phyloP scores from a whole-genome alignment of 2,329 filamentous ascomycete genomes.

The Epichloe scottii region DNA sequence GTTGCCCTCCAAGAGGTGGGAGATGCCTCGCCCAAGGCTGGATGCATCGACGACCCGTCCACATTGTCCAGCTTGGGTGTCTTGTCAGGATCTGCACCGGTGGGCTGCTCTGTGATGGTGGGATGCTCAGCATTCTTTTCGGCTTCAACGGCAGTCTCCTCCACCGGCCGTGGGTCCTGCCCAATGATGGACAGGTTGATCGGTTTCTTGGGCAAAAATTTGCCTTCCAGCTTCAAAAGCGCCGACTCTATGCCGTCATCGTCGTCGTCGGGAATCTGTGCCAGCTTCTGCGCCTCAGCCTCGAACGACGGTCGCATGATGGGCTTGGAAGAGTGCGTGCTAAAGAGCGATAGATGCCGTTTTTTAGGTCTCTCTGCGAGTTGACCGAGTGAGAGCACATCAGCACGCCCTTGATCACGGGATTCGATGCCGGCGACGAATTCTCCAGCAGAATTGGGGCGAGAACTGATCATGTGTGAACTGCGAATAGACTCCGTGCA shows the following conservation, averaged over 20 bases:
- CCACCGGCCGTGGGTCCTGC: conserved; percentile 10
- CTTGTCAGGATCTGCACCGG: not conserved
- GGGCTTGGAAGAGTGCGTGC: conserved; percentile 49
- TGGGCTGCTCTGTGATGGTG: no score
- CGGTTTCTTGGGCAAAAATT: conserved; percentile 45
- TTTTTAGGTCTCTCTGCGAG: conserved; percentile 39
- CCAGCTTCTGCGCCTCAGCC: conserved; percentile 73
- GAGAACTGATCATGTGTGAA: conserved; percentile 38
- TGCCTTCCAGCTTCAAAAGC: conserved; percentile 82
- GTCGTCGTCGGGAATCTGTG: conserved; percentile 71
- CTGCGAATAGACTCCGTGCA: conserved; percentile 49
- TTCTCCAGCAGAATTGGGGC: conserved; percentile 15
- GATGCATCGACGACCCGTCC: conserved; percentile 1
- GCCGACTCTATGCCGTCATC: conserved; percentile 86
- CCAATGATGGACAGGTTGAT: conserved; percentile 21
- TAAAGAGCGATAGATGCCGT: conserved; percentile 41
- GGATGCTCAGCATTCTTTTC: not conserved
- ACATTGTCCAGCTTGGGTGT: not conserved
- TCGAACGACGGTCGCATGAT: conserved; percentile 69
- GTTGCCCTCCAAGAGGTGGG: conserved; percentile 7
- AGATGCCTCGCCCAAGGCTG: not conserved
- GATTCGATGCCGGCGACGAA: conserved; percentile 11
- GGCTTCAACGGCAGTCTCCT: not conserved
- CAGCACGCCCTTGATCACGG: conserved; percentile 18
- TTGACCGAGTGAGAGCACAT: conserved; percentile 46